Evolutionary conservation across 169 alveolate genomes (phyloP).

Genomic region (Babesia divergens): DNA sequence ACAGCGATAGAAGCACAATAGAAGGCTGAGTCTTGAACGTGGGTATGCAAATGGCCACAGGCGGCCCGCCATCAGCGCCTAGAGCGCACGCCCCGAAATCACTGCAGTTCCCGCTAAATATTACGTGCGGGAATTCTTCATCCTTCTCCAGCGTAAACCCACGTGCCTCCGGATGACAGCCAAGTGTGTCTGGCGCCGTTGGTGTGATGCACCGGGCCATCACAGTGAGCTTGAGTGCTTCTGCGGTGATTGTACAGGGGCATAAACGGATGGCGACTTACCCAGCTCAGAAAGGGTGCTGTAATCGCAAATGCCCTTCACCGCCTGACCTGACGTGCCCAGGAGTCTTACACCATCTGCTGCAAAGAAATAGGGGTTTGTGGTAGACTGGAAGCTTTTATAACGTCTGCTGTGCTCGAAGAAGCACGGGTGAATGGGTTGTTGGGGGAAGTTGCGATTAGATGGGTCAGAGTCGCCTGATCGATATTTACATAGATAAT

Average conservation of each 20-base stretch:
- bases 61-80: conserved; percentile 5
- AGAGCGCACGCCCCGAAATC: conserved; percentile 28
- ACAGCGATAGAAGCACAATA: conserved; percentile 52
- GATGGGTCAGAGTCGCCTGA: conserved; percentile 61
- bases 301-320: conserved; percentile 48
- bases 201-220: conserved; percentile 61
- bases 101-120: conserved; percentile 53
- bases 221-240: conserved; percentile 48
- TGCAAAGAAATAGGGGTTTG: conserved; percentile 63
- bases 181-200: conserved; percentile 63
- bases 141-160: conserved; percentile 47
- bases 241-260: neutral
- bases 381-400: conserved; percentile 56
- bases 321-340: conserved; percentile 64
- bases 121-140: conserved; percentile 58
- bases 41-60: conserved; percentile 52
- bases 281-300: conserved; percentile 58
- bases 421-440: conserved; percentile 54
- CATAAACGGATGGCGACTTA: neutral
- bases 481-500: neutral
- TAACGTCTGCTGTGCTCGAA: conserved; percentile 59
- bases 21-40: conserved; percentile 47
- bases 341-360: conserved; percentile 62
- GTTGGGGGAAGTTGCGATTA: conserved; percentile 65
- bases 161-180: conserved; percentile 56